Evolutionary conservation across 1,139 yeast genomes (phyloP).

Genomic region (Hyphopichia pseudoburtonii): DNA sequence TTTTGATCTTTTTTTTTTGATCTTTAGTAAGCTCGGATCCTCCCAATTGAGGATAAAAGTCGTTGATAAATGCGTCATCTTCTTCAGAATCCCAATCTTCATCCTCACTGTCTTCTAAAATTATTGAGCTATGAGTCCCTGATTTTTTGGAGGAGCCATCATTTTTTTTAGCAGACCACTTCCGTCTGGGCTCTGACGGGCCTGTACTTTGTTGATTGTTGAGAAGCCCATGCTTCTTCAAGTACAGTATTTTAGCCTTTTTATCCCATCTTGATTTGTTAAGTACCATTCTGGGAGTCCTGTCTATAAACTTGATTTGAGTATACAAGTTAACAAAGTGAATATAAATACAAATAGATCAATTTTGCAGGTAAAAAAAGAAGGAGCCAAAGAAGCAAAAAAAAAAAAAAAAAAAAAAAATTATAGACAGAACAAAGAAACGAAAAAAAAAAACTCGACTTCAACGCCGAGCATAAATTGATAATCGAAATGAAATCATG

Average conservation of each 20-base stretch:
- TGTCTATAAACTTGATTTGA: too few relatives aligned
- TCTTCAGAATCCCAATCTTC: slow-evolving; percentile 45
- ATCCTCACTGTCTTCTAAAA: slow-evolving; percentile 33
- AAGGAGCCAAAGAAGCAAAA: not conserved
- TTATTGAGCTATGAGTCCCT: slow-evolving; percentile 9
- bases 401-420: too few relatives aligned
- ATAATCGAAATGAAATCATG: too few relatives aligned
- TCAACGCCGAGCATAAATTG: too few relatives aligned
- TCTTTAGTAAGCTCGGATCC: slow-evolving; percentile 32
- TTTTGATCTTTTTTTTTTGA: slow-evolving; percentile 36
- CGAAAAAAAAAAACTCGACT: not conserved
- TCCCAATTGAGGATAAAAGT: slow-evolving; percentile 43
- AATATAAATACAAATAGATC: not conserved
- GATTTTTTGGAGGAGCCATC: too few relatives aligned
- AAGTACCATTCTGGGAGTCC: slow-evolving; percentile 48
- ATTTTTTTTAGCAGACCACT: slow-evolving; percentile 44
- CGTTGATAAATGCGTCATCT: slow-evolving; percentile 43
- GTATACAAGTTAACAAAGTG: too few relatives aligned
- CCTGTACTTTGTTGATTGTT: slow-evolving; percentile 11
- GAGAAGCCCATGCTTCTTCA: slow-evolving; percentile 40
- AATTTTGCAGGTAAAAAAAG: not conserved
- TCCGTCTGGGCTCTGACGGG: slow-evolving; percentile 20
- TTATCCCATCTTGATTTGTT: slow-evolving; percentile 49
- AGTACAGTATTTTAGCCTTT: slow-evolving; percentile 40
- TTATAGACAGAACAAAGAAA: not conserved